Evolutionary conservation across 768 basidiomycete species (phyloP).

Genomic region (Phanerochaete sordida): DNA sequence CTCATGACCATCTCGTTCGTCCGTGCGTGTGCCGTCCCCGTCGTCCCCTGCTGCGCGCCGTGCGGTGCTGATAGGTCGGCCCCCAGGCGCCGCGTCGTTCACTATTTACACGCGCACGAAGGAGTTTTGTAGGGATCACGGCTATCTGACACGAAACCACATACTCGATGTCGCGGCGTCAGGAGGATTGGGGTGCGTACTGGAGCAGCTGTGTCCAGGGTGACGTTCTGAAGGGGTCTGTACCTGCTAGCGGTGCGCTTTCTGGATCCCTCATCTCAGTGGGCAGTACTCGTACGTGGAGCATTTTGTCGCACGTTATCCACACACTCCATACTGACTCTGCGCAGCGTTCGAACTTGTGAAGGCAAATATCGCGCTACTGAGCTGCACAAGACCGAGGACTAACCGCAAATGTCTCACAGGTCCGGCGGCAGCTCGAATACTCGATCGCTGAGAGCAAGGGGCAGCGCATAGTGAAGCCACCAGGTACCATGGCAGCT

Average conservation of each 20-base stretch:
- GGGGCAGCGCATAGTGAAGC: slow-evolving; percentile 64
- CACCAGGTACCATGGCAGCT: slow-evolving; percentile 76
- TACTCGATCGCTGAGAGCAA: slow-evolving; percentile 84
- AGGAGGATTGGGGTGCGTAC: slow-evolving; percentile 56
- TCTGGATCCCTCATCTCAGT: slow-evolving; percentile 88
- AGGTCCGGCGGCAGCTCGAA: slow-evolving; percentile 91
- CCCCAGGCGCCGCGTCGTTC: slow-evolving; percentile 81
- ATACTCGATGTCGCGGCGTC: slow-evolving; percentile 70
- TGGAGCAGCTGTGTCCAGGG: neutral
- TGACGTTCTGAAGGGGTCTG: neutral
- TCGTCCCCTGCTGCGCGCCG: slow-evolving; percentile 1
- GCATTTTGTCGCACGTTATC: neutral
- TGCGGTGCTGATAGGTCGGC: neutral
- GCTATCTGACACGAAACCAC: slow-evolving; percentile 54
- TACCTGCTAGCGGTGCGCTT: slow-evolving; percentile 63
- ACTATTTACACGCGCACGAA: slow-evolving; percentile 87
- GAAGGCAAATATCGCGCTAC: slow-evolving; percentile 53
- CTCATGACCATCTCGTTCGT: slow-evolving; percentile 95
- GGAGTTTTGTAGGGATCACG: slow-evolving; percentile 58
- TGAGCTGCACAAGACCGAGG: neutral
- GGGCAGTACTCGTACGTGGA: slow-evolving; percentile 78
- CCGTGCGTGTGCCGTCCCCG: slow-evolving; percentile 51
- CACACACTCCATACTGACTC: slow-evolving; percentile 17
- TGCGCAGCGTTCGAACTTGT: slow-evolving; percentile 85
- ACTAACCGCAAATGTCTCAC: neutral